phyloP scores from a whole-genome alignment of 139 green algal species.

The Haematococcus sp. region DNA sequence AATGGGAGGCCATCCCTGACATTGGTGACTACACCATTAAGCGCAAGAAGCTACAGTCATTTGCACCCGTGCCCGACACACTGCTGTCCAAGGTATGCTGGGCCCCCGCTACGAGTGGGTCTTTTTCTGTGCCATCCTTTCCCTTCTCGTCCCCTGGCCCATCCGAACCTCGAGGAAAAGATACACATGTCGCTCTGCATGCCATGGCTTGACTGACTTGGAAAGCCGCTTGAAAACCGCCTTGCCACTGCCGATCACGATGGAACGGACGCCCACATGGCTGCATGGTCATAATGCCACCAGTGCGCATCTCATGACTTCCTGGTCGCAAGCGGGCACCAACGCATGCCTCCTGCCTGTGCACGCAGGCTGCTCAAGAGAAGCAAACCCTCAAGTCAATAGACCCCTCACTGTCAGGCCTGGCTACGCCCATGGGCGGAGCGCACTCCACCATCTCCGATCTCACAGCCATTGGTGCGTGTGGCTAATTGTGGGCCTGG shows the following conservation, averaged over 20 bases:
- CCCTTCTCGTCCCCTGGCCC: no score
- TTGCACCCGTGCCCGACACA: constrained; percentile 89
- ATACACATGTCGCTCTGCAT: no score
- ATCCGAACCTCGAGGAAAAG: no score
- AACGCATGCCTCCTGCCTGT: constrained; percentile 6
- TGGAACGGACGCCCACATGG: no score
- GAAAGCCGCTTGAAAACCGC: no score
- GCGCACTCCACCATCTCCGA: constrained; percentile 48
- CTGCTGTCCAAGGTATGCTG: constrained; percentile 72
- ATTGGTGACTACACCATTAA: constrained; percentile 98
- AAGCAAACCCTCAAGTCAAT: constrained; percentile 29
- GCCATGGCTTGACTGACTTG: no score
- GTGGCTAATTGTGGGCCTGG: not conserved
- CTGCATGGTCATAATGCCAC: no score
- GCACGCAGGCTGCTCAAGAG: constrained; percentile 2
- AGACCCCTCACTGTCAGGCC: constrained; percentile 28
- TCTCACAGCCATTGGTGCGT: constrained; percentile 85
- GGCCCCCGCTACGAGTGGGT: no score
- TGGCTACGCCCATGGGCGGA: constrained; percentile 53
- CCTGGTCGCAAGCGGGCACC: no score
- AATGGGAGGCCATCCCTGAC: constrained; percentile 95
- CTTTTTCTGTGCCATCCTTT: no score
- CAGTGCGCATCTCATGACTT: no score
- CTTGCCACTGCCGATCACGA: no score
- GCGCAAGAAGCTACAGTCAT: constrained; percentile 55